Base-by-base conservation (phyloP, 2,329 filamentous ascomycete species). In the Ophiostoma sp. region DNA sequence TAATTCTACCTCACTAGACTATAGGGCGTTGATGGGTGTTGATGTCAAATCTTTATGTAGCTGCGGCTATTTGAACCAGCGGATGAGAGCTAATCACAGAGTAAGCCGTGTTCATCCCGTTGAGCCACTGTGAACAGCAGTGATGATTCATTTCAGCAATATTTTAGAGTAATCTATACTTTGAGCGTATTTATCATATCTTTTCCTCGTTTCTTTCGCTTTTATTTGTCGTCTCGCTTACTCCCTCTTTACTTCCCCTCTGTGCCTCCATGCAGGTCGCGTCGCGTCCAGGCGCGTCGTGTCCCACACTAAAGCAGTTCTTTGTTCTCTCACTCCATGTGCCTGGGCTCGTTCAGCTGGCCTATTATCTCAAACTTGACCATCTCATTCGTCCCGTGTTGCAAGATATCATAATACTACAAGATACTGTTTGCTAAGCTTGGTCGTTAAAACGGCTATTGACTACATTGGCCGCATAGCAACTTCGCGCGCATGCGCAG, bases 271-370 rank as follows among this genome's bases (percentile, higher is more conserved):
- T 45, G 67, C 45, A 67, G 42, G 69, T 63, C 69, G 64, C 67
- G 69, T 66, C 69, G 70, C 70, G 70, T 71, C 18, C 55, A 36
- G 52, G 52, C 69, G 69, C 69, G 69, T 70, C 55, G 38, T 64
- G 58, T 58, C 27, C 66, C 62, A 64, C 68, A 41, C 44, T 65
- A 4, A 27, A 27, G 45, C 52, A 63, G 55, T 55, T 40, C 40
- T 45, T 42, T 60, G 52, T 41, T 41, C 62, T 41, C 52, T 44
- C 18, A 9, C 52, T 52, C 47, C 60, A 41, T 60, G 68, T 49
- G 58, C 27, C 58, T 69, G 42, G 16, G 47, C 49, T 60, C 49
- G 45, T 27, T 18, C 27, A 44, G 27, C 27, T 55, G 16, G 27
- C 45, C 45, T 47, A 47, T 18, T 1, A 55, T 18, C n/a, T 27